phyloP scores from a whole-genome alignment of 805 yeast species.

The Hyphopichia homilentoma region DNA sequence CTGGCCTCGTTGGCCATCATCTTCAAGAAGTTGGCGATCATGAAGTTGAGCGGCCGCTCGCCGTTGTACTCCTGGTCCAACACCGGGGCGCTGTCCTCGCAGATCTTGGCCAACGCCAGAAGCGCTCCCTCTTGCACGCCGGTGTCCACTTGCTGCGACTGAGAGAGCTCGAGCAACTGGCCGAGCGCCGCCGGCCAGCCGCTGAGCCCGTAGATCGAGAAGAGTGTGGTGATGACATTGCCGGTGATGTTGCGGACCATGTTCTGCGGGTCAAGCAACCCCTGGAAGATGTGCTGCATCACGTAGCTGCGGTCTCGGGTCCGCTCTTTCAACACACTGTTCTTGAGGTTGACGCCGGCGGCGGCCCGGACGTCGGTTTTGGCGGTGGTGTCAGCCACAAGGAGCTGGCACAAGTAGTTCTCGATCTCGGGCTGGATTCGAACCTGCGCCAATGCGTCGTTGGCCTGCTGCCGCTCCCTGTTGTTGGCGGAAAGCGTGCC shows the following conservation, averaged over 20 bases:
- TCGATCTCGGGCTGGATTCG: conserved; percentile 71
- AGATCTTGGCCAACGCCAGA: conserved; percentile 77
- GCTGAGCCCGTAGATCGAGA: conserved; percentile 61
- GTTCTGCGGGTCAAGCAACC: conserved; percentile 51
- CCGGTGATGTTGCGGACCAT: conserved; percentile 86
- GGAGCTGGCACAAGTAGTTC: conserved; percentile 70
- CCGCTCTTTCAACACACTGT: conserved; percentile 48
- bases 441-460: conserved; percentile 68
- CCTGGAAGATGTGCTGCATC: conserved; percentile 46
- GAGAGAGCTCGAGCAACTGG: conserved; percentile 60
- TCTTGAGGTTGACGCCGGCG: conserved; percentile 84
- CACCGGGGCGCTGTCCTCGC: conserved; percentile 76
- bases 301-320: conserved; percentile 26
- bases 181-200: conserved; percentile 77
- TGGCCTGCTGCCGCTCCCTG: conserved; percentile 59
- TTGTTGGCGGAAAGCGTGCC: conserved; percentile 67
- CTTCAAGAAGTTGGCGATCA: conserved; percentile 63
- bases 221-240: conserved; percentile 79
- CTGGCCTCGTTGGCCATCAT: conserved; percentile 37
- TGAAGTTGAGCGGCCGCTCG: conserved; percentile 60
- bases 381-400: conserved; percentile 49
- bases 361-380: conserved; percentile 71
- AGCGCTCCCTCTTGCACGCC: conserved; percentile 68
- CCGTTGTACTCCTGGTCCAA: conserved; percentile 66
- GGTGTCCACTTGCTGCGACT: conserved; percentile 12